Percentiles rank a stretch among this genome's conserved stretches.
These are phyloP conservation scores for Leccinum subspadiceum DNA, from an alignment of 1,284 basidiomycete genomes.

Conservation along the genomic window DNA sequence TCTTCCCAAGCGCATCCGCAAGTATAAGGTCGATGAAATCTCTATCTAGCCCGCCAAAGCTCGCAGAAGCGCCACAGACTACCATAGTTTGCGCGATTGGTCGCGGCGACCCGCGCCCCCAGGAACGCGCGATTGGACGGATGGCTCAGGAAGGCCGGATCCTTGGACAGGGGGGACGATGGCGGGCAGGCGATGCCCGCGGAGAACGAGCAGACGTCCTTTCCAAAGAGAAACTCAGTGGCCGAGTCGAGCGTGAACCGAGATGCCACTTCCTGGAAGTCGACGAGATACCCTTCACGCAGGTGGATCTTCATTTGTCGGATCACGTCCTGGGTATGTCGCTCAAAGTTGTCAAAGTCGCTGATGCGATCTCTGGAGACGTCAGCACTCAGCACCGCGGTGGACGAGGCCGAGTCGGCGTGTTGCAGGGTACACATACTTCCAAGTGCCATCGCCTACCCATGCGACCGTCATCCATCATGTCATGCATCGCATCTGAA, in stretches of 20 bases:
- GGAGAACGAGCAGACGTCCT: slow-evolving; percentile 37
- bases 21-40: slow-evolving; percentile 31
- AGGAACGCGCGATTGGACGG: slow-evolving; percentile 29
- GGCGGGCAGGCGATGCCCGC: slow-evolving; percentile 37
- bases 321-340: slow-evolving; percentile 43
- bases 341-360: slow-evolving; percentile 54
- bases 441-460: slow-evolving; percentile 49
- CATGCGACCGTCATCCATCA: background rate
- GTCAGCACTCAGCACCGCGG: background rate
- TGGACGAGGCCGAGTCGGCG: background rate
- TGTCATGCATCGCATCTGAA: background rate
- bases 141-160: slow-evolving; percentile 13
- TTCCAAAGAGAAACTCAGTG: slow-evolving; percentile 50
- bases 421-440: slow-evolving; percentile 31
- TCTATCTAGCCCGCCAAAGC: slow-evolving; percentile 20
- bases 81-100: slow-evolving; percentile 19
- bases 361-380: slow-evolving; percentile 46
- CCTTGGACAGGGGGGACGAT: slow-evolving; percentile 18
- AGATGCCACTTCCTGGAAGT: slow-evolving; percentile 48
- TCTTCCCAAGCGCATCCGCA: slow-evolving; percentile 24
- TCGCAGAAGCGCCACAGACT: slow-evolving; percentile 27
- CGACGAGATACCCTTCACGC: slow-evolving; percentile 43
- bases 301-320: slow-evolving; percentile 40
- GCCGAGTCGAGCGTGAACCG: slow-evolving; percentile 51
- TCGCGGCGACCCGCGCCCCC: slow-evolving; percentile 16